These are phyloP conservation scores for Pseudocohnilembus persalinus DNA, from an alignment of 169 alveolate species.

Conservation along the genomic window DNA sequence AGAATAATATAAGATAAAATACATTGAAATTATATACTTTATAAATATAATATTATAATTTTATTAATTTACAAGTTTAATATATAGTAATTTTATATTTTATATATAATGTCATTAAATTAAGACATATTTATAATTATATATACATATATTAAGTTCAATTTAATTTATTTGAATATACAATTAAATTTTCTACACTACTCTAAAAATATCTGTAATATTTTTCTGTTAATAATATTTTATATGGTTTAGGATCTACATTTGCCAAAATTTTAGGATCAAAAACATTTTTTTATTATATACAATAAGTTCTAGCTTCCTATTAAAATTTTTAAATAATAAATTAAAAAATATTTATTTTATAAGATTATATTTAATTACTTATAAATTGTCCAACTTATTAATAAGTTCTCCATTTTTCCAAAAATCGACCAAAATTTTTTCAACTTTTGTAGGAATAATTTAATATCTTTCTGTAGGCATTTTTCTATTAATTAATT, in stretches of 20 bases:
- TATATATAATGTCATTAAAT: too few relatives aligned
- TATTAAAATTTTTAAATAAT: neutral
- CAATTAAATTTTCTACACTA: slow-evolving; percentile 9
- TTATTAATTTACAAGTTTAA: too few relatives aligned
- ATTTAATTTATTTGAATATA: too few relatives aligned
- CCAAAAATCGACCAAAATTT: slow-evolving; percentile 12
- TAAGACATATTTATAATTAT: too few relatives aligned
- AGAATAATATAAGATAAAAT: too few relatives aligned
- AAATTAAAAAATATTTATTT: neutral
- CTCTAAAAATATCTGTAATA: slow-evolving; percentile 18
- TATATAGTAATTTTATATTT: too few relatives aligned
- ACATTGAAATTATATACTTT: too few relatives aligned
- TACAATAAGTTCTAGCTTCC: slow-evolving; percentile 15
- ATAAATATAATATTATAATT: too few relatives aligned
- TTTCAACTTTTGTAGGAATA: slow-evolving; percentile 24
- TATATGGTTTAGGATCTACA: slow-evolving; percentile 10
- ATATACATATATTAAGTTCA: too few relatives aligned
- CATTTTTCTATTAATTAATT: slow-evolving; percentile 20
- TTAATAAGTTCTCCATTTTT: slow-evolving; percentile 1
- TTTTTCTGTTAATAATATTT: slow-evolving; percentile 13
- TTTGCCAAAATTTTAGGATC: slow-evolving; percentile 9
- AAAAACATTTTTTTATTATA: neutral
- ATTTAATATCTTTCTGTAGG: slow-evolving; percentile 13
- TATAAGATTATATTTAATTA: neutral
- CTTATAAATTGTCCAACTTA: neutral